phyloP scores from a whole-genome alignment of 2,329 filamentous ascomycete species.

The Microdochium paspali region DNA sequence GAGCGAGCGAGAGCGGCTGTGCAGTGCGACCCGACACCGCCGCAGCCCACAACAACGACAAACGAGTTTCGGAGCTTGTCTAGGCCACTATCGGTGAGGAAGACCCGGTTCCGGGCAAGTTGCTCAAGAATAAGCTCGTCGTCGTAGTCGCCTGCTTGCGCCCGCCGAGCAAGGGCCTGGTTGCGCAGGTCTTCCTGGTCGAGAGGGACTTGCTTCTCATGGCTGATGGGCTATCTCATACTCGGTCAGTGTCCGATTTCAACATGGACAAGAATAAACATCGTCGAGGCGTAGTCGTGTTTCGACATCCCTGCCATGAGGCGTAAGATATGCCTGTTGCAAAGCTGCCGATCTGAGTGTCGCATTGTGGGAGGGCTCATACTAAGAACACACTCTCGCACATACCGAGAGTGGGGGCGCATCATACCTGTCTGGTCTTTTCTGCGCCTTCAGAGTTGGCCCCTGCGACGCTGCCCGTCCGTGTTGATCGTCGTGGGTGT shows the following conservation, averaged over 20 bases:
- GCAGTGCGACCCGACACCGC: constrained; percentile 91
- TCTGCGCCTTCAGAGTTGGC: not conserved
- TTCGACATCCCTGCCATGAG: not conserved
- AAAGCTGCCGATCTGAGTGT: constrained; percentile 38
- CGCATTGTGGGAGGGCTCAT: not conserved
- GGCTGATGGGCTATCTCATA: constrained; percentile 6
- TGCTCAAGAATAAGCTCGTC: constrained; percentile 88
- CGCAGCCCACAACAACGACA: constrained; percentile 83
- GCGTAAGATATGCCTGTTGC: constrained; percentile 28
- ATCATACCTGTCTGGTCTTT: not conserved
- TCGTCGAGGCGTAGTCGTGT: not conserved
- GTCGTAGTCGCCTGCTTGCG: constrained; percentile 55
- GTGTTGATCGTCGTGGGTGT: constrained; percentile 42
- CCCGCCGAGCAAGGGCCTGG: constrained; percentile 46
- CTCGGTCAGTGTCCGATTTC: not conserved
- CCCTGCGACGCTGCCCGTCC: constrained; percentile 22
- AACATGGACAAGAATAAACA: too few relatives aligned
- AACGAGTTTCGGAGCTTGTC: constrained; percentile 71
- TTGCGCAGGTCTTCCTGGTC: constrained; percentile 56
- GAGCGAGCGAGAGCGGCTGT: constrained; percentile 78
- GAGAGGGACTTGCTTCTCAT: constrained; percentile 10
- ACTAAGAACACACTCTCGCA: not conserved
- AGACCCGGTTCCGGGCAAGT: constrained; percentile 84
- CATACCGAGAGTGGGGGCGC: constrained; percentile 11
- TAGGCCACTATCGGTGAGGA: constrained; percentile 76